These are phyloP conservation scores for Pelagophyceae sp. DNA, from an alignment of 352 stramenopile genomes.

Conservation along the genomic window DNA sequence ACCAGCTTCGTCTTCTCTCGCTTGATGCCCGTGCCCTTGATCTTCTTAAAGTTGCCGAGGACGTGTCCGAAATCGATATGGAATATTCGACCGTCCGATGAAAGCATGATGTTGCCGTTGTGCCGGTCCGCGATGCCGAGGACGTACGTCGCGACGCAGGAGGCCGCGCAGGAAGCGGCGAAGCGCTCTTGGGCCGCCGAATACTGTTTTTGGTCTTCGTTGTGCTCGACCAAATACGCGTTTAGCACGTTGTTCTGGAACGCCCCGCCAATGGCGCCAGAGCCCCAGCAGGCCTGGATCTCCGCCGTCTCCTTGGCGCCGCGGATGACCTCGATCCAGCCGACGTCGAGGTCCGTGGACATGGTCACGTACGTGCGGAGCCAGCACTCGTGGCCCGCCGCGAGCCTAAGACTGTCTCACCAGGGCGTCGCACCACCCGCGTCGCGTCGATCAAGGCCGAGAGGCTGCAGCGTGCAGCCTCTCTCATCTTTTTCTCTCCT, in stretches of 20 bases:
- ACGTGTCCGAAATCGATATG: conserved; percentile 94
- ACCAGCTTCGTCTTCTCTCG: conserved; percentile 75
- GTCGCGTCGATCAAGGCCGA: too few species aligned
- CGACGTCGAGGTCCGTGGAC: conserved; percentile 66
- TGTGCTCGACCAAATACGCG: conserved; percentile 15
- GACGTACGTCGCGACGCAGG: conserved; percentile 80
- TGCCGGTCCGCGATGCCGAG: conserved; percentile 81
- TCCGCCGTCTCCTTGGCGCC: conserved; percentile 72
- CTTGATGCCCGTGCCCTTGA: conserved; percentile 70
- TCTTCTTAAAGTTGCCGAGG: conserved; percentile 83
- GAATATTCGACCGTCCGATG: conserved; percentile 79
- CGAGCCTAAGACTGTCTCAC: too few species aligned
- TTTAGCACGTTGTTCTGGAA: conserved; percentile 18
- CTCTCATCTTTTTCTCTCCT: conserved; percentile 65
- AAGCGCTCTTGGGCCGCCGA: conserved; percentile 56
- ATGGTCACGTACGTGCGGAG: conserved; percentile 70
- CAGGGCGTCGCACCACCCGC: too few species aligned
- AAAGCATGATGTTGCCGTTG: conserved; percentile 93
- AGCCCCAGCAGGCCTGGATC: conserved; percentile 38
- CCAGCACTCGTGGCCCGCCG: conserved; percentile 65
- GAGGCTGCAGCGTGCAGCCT: too few species aligned
- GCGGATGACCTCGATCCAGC: conserved; percentile 73
- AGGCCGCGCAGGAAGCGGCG: conserved; percentile 66
- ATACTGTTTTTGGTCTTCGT: conserved; percentile 9
- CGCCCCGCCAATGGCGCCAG: not conserved